Percentiles rank a stretch among this genome's conserved stretches.
phyloP scores from a whole-genome alignment of 164 flowering plant species.

The Nymphaea colorata region DNA sequence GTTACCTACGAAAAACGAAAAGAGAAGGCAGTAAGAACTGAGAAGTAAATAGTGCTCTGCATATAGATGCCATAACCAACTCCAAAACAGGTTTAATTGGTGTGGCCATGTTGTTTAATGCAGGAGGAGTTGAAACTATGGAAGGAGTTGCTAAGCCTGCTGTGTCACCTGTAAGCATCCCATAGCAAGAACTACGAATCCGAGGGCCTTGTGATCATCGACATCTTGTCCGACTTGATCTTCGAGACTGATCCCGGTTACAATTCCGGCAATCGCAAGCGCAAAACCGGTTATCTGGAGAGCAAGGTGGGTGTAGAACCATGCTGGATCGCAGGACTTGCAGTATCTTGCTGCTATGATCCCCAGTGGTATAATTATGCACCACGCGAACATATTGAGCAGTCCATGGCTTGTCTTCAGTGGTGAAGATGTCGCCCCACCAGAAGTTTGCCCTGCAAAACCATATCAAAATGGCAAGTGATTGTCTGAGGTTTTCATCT shows the following conservation, averaged over 20 bases:
- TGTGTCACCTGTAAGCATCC: conserved; percentile 52
- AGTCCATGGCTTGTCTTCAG: conserved; percentile 50
- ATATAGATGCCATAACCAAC: background rate
- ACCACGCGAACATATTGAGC: conserved; percentile 60
- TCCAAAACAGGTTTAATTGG: background rate
- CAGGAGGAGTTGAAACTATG: too few species aligned
- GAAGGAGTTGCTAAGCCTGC: too few species aligned
- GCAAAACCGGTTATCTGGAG: conserved; percentile 38
- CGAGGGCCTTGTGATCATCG: conserved; percentile 38
- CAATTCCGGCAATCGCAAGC: conserved; percentile 33
- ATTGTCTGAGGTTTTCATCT: background rate
- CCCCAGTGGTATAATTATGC: conserved; percentile 45
- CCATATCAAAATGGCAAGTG: background rate
- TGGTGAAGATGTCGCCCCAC: conserved; percentile 2
- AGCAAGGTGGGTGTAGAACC: conserved; percentile 48
- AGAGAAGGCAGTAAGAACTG: background rate
- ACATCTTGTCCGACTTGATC: conserved; percentile 23
- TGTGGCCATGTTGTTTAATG: background rate
- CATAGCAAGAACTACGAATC: conserved; percentile 36
- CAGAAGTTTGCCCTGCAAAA: conserved; percentile 10
- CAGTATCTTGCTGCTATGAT: conserved; percentile 36
- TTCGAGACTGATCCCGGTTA: conserved; percentile 36
- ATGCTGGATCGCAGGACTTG: conserved; percentile 46
- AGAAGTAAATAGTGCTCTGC: background rate
- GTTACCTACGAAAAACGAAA: conserved; percentile 19